phyloP scores from a whole-genome alignment of 257 asterid genomes.

The Salvia miltiorrhiza region DNA sequence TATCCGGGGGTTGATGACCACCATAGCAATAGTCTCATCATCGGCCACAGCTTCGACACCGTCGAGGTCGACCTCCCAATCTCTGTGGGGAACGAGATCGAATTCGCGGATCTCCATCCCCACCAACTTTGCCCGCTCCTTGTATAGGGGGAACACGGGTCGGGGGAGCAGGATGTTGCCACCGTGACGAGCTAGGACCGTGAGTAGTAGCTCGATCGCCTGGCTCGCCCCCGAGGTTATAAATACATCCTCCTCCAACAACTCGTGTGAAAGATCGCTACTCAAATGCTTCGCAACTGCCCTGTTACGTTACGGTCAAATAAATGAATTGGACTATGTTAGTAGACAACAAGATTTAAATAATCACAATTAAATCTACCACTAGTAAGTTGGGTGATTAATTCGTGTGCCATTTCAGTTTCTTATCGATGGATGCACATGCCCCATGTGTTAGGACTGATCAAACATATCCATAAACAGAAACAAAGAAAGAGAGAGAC shows the following conservation, averaged over 20 bases:
- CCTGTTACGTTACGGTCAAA: constrained; percentile 29
- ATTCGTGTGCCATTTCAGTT: too few relatives aligned
- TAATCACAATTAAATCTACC: too few relatives aligned
- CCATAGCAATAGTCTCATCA: constrained; percentile 61
- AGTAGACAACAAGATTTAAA: too few relatives aligned
- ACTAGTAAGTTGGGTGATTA: too few relatives aligned
- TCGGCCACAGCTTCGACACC: constrained; percentile 55
- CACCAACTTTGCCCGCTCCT: constrained; percentile 36
- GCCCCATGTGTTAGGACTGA: too few relatives aligned
- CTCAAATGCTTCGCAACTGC: constrained; percentile 58
- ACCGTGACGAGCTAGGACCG: constrained; percentile 55
- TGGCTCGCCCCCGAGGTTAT: constrained; percentile 62
- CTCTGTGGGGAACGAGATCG: constrained; percentile 52
- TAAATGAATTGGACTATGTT: too few relatives aligned
- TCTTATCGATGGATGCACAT: too few relatives aligned
- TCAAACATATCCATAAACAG: too few relatives aligned
- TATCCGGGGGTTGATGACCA: constrained; percentile 64
- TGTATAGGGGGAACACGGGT: constrained; percentile 59
- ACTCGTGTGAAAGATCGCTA: constrained; percentile 31
- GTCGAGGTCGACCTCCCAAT: constrained; percentile 64
- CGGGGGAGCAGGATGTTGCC: constrained; percentile 63
- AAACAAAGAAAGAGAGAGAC: too few relatives aligned
- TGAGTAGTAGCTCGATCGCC: constrained; percentile 54
- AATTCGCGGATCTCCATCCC: constrained; percentile 53
- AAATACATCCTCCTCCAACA: constrained; percentile 43